Conservation (phyloP, 331 rosid species). For the Pyracantha coccinea region DNA sequence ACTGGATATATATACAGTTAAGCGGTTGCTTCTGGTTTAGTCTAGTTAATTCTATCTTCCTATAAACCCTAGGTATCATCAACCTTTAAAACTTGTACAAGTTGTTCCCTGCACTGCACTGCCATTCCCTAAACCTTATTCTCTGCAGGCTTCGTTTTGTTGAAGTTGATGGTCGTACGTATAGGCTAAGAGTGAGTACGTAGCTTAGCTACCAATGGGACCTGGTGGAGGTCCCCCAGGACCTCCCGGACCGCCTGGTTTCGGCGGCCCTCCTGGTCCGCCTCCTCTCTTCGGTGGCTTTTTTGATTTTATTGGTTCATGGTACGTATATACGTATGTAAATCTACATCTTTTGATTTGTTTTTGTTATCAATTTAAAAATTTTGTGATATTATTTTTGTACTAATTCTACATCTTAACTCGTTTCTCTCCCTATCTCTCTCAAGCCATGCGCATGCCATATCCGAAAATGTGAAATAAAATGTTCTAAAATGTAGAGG, state of each 20-base stretch:
- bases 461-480: too few relatives aligned
- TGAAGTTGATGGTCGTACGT: neutral
- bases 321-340: conserved; percentile 22
- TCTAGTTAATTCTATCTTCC: neutral
- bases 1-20: neutral
- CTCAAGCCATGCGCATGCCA: neutral
- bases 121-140: neutral
- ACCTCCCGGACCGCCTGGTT: conserved; percentile 24
- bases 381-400: too few relatives aligned
- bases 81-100: neutral
- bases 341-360: neutral
- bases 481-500: too few relatives aligned
- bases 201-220: conserved; percentile 17
- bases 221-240: conserved; percentile 31
- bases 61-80: neutral
- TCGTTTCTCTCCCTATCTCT: neutral
- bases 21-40: conserved; percentile 14
- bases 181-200: neutral
- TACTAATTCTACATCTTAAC: too few relatives aligned
- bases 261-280: conserved; percentile 12
- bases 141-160: neutral
- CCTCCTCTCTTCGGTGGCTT: conserved; percentile 34
- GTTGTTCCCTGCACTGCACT: neutral
- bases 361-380: too few relatives aligned
- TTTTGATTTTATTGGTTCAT: conserved; percentile 30